phyloP scores from a whole-genome alignment of 169 alveolate species.

The Eimeria necatrix region DNA sequence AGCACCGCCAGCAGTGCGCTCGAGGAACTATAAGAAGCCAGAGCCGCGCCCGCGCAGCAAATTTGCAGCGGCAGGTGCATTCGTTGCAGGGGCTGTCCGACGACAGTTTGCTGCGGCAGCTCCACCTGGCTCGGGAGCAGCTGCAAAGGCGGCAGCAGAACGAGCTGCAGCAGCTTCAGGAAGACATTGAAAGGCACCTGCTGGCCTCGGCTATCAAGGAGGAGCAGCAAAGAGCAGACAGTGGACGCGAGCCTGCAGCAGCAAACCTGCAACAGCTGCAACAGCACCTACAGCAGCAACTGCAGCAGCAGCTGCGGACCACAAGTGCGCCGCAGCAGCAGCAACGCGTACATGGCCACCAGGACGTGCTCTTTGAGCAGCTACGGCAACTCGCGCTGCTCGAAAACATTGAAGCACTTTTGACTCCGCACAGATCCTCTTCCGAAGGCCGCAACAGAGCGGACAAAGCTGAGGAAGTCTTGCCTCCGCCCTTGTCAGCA shows the following conservation, averaged over 20 bases:
- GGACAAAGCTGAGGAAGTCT: not conserved
- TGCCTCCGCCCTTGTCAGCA: too few relatives aligned
- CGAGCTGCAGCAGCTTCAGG: not conserved
- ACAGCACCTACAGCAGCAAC: not conserved
- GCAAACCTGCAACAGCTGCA: not conserved
- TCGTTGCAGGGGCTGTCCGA: not conserved
- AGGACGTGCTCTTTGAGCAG: not conserved
- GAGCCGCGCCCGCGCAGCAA: not conserved
- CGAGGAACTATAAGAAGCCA: not conserved
- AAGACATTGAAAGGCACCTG: constrained; percentile 4
- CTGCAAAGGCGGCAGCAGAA: constrained; percentile 14
- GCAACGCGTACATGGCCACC: not conserved
- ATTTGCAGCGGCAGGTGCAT: constrained; percentile 11
- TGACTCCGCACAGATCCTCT: not conserved
- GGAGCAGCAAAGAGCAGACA: not conserved
- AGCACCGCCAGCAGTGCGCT: constrained; percentile 40
- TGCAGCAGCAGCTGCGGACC: not conserved
- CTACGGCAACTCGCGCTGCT: constrained; percentile 37
- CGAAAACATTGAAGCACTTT: not conserved
- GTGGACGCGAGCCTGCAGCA: not conserved
- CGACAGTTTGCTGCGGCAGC: not conserved
- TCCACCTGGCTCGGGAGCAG: constrained; percentile 4
- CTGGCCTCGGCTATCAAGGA: not conserved
- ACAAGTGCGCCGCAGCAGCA: not conserved
- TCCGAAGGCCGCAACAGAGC: not conserved